These are phyloP conservation scores for Candida labiduridarum DNA, from an alignment of 1,139 yeast genomes.

Conservation along the genomic window DNA sequence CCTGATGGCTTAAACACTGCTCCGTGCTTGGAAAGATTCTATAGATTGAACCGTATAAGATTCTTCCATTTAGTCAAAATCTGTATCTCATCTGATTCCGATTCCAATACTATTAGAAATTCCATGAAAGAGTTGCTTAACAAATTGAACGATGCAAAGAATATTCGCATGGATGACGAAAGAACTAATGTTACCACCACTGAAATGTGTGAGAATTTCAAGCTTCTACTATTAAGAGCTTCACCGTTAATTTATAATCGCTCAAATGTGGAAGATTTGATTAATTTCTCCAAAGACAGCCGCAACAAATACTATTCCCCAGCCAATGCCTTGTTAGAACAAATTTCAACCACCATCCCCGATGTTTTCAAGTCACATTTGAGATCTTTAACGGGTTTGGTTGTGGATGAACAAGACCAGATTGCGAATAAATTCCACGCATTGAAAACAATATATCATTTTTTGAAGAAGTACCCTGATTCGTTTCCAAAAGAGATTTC, in stretches of 20 bases:
- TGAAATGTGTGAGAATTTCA: conserved; percentile 55
- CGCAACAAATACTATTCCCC: conserved; percentile 30
- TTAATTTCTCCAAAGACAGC: conserved; percentile 47
- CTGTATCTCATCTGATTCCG: conserved; percentile 60
- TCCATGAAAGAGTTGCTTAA: conserved; percentile 63
- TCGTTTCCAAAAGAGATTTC: conserved; percentile 33
- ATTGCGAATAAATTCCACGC: conserved; percentile 19
- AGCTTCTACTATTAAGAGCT: conserved; percentile 60
- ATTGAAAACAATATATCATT: conserved; percentile 63
- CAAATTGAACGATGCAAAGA: conserved; percentile 55
- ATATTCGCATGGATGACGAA: conserved; percentile 39
- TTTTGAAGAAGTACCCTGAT: conserved; percentile 52
- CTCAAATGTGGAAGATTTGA: conserved; percentile 59
- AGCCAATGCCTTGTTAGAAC: conserved; percentile 58
- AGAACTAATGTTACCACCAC: conserved; percentile 42
- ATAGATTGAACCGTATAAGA: conserved; percentile 57
- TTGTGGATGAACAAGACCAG: conserved; percentile 24
- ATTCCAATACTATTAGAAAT: conserved; percentile 58
- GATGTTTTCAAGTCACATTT: conserved; percentile 65
- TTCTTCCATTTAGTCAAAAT: conserved; percentile 55
- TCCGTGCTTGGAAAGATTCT: conserved; percentile 53
- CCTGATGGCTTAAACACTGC: conserved; percentile 55
- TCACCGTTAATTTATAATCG: conserved; percentile 66
- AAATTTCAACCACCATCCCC: conserved; percentile 65
- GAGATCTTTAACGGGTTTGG: conserved; percentile 46